A percentile compares a stretch with the other conserved stretches of the same genome.
Conservation (phyloP, 768 basidiomycete species). For the Porphyrellus cyaneotinctus region DNA sequence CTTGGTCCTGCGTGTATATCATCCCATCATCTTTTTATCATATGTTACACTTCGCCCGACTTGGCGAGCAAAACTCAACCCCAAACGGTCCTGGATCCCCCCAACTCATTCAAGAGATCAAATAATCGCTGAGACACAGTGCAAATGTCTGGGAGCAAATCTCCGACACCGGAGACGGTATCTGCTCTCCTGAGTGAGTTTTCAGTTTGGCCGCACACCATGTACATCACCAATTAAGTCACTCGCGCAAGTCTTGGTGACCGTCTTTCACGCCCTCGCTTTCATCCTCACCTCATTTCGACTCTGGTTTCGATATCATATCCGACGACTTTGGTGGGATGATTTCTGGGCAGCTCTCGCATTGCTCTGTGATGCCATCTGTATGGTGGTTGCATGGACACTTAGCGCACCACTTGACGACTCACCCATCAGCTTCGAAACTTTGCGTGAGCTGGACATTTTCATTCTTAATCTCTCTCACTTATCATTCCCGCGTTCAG, state of each 20-base stretch:
- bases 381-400: constrained; percentile 14
- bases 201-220: background rate
- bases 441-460: constrained; percentile 14
- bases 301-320: constrained; percentile 24
- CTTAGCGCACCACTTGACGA: constrained; percentile 27
- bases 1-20: too few species aligned
- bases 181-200: constrained; percentile 19
- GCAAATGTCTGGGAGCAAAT: background rate
- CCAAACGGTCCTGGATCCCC: background rate
- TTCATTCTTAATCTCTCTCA: background rate
- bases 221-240: background rate
- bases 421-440: constrained; percentile 7
- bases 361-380: constrained; percentile 7
- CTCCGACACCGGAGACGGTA: constrained; percentile 11
- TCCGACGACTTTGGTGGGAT: constrained; percentile 28
- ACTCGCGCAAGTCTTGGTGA: constrained; percentile 12
- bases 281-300: constrained; percentile 23
- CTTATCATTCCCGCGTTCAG: constrained; percentile 26
- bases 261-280: constrained; percentile 19
- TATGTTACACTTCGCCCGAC: background rate
- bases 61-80: background rate
- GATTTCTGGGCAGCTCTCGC: constrained; percentile 25
- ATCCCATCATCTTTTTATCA: background rate
- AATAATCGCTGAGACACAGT: background rate
- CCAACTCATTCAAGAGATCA: background rate